Evolutionary conservation across 129 eudicot genomes (phyloP).

Genomic region (Tanacetum coccineum): DNA sequence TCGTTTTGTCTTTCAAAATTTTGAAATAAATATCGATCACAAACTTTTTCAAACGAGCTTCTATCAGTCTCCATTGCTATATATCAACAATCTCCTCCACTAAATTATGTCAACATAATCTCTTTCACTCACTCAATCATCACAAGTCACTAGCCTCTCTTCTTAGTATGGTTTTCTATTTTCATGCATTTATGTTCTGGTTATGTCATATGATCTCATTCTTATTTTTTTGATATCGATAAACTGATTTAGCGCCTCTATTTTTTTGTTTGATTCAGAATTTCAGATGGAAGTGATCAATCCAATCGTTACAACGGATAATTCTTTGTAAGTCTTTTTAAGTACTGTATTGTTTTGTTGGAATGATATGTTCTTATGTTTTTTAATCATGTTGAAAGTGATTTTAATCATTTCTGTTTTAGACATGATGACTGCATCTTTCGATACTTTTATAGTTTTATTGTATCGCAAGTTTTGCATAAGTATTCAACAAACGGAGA

Average conservation of each 20-base stretch:
- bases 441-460: too few relatives aligned
- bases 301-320: constrained; percentile 21
- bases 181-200: neutral
- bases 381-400: neutral
- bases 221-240: neutral
- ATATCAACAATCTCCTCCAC: neutral
- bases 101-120: neutral
- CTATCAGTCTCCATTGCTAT: constrained; percentile 11
- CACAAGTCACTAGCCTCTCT: neutral
- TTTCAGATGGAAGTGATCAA: constrained; percentile 19
- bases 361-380: neutral
- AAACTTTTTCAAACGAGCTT: neutral
- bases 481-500: too few relatives aligned
- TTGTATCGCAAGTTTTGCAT: too few relatives aligned
- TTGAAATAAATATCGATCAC: neutral
- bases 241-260: neutral
- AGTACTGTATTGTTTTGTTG: neutral
- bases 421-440: too few relatives aligned
- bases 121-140: too few relatives aligned
- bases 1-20: neutral
- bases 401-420: neutral
- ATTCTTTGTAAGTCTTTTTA: constrained; percentile 21
- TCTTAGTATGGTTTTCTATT: neutral
- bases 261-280: neutral
- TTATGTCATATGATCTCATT: neutral